Evolutionary conservation across 139 green algal species (phyloP).

Genomic region (Coelastrella sp.): DNA sequence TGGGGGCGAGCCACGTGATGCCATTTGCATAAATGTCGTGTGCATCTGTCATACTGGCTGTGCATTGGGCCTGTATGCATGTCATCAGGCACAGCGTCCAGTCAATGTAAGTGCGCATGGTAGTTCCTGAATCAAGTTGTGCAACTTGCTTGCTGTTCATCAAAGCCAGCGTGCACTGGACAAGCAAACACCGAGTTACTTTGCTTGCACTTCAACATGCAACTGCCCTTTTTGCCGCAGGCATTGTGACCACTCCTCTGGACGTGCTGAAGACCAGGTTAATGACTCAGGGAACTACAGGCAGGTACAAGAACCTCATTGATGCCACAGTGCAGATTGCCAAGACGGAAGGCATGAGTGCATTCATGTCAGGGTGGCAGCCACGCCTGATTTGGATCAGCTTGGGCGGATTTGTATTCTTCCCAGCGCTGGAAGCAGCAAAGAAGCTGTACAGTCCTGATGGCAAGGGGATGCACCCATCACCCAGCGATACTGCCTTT

Average conservation of each 20-base stretch:
- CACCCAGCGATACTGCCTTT: slow-evolving; percentile 26
- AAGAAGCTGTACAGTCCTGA: slow-evolving; percentile 63
- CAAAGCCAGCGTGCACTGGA: no score
- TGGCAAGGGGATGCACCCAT: slow-evolving; percentile 3
- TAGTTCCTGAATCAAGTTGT: no score
- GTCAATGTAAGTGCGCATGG: no score
- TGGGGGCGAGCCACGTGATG: not conserved
- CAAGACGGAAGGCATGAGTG: slow-evolving; percentile 80
- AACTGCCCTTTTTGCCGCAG: slow-evolving; percentile 38
- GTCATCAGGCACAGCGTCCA: no score
- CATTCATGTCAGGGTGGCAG: slow-evolving; percentile 94
- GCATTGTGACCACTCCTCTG: slow-evolving; percentile 90
- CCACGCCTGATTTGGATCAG: slow-evolving; percentile 97
- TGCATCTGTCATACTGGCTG: not conserved
- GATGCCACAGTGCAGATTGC: slow-evolving; percentile 77
- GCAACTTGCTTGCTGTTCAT: no score
- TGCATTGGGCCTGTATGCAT: not conserved
- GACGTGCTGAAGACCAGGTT: slow-evolving; percentile 96
- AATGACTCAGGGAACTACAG: slow-evolving; percentile 86
- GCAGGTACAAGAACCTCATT: slow-evolving; percentile 70
- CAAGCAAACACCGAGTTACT: no score
- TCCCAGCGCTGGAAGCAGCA: slow-evolving; percentile 77
- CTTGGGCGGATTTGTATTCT: slow-evolving; percentile 95
- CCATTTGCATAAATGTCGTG: not conserved
- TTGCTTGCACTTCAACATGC: no score